Evolutionary conservation across 2,329 filamentous ascomycete genomes (phyloP).

Genomic region (Tolypocladium ovalisporum): DNA sequence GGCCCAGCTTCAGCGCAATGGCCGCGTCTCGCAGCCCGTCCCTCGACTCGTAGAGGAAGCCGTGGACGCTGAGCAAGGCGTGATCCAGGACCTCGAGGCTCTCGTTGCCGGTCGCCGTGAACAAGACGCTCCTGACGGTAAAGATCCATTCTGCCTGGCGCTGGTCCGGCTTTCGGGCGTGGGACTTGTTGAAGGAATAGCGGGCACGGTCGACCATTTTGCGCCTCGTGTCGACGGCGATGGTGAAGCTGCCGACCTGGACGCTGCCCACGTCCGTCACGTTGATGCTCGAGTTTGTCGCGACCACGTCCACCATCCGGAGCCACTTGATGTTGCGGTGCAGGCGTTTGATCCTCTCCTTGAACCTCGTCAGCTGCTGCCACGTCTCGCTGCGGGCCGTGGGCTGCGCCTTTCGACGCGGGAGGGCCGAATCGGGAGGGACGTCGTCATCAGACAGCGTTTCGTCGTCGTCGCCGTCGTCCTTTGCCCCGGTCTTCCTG

Average conservation of each 20-base stretch:
- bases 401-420: conserved; percentile 10
- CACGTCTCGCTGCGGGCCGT: conserved; percentile 59
- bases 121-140: conserved; percentile 73
- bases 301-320: conserved; percentile 78
- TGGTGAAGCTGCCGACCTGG: conserved; percentile 72
- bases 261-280: conserved; percentile 74
- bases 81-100: conserved; percentile 83
- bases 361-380: conserved; percentile 65
- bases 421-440: not conserved
- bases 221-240: conserved; percentile 81
- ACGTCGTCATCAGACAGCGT: not conserved
- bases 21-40: conserved; percentile 86
- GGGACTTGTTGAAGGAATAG: conserved; percentile 70
- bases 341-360: conserved; percentile 76
- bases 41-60: conserved; percentile 72
- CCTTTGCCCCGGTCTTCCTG: conserved; percentile 22
- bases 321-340: conserved; percentile 85
- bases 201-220: conserved; percentile 87
- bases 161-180: conserved; percentile 40
- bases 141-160: conserved; percentile 88
- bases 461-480: conserved; percentile 8
- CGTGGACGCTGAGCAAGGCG: conserved; percentile 80
- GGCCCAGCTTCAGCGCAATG: conserved; percentile 80
- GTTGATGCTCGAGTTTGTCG: conserved; percentile 66
- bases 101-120: conserved; percentile 75